Evolutionary conservation across 2,329 filamentous ascomycete species (phyloP), one percentile per base, ranked within the genome.

Genomic region (Aspergillus sp.): DNA sequence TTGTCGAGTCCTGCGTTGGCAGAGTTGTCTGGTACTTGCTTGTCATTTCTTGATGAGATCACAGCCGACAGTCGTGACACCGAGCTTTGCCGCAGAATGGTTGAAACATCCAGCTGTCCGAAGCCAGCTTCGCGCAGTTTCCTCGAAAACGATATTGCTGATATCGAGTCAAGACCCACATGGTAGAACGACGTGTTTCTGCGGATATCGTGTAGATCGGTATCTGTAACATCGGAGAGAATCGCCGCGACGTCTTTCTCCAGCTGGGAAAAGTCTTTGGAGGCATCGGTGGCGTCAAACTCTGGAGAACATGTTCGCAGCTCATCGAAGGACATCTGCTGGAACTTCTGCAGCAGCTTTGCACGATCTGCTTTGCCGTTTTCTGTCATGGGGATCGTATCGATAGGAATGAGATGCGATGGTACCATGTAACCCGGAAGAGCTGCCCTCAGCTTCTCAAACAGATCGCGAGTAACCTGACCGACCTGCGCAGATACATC

Each of bases 91-190:
- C 71, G 74, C n/a, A 93, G 61, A 14, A 93, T 71, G 1, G 68
- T 58, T 0, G 82, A 86, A 5, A 93, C 74, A 8, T 80, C 66
- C 2, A 86, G 51, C 15, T 70, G 64, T 4, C 47, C 58, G 1
- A 63, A 51, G 1, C 74, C 56, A 0, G 50, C 40, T 2, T 59
- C 45, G 32, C 69, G 67, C 0, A 94, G 52, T 11, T 56, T 50
- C 33, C 69, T 75, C 0, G 81, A 73, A 6, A 93, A 58, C 1
- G 72, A 63, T 41, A 94, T 93, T 0, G 83, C 84, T 5, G 80
- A 82, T 15, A 94, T 75, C 0, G 86, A 93, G 52, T 94, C 86
- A 4, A 95, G 56, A 0, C 88, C 88, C 2, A 93, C 57, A n/a
- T 71, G 74, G 34, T 81, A 78, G 39, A 94, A 81, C 0, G 86